Conservation (phyloP, 2,329 filamentous ascomycete species). For the Colletotrichum sp. region DNA sequence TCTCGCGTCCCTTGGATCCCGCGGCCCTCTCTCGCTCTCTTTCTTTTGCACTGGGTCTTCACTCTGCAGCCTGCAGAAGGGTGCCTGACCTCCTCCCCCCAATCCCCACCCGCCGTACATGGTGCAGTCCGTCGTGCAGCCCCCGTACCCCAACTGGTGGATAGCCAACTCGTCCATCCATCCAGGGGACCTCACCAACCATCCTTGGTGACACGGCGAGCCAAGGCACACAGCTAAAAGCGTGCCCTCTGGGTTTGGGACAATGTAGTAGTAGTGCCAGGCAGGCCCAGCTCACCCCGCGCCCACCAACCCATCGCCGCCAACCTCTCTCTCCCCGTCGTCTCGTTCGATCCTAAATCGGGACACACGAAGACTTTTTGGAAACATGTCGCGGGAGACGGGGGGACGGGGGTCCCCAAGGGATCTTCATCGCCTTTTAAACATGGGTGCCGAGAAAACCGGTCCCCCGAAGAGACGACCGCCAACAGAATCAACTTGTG, state of each 20-base stretch:
- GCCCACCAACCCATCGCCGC: neutral
- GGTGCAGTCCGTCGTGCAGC: neutral
- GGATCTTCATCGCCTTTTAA: neutral
- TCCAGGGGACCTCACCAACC: neutral
- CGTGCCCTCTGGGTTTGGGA: neutral
- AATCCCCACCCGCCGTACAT: neutral
- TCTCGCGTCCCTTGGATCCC: constrained; percentile 9
- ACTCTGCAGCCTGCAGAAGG: neutral
- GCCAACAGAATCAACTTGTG: neutral
- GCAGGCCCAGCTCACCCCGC: neutral
- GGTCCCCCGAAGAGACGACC: neutral
- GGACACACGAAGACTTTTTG: neutral
- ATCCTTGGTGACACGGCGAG: neutral
- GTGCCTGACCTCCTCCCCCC: neutral
- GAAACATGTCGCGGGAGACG: neutral
- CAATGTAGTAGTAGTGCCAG: neutral
- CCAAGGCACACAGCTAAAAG: neutral
- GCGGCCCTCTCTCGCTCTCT: neutral
- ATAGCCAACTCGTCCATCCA: neutral
- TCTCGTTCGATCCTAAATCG: constrained; percentile 1
- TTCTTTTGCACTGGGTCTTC: neutral
- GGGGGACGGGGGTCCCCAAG: neutral
- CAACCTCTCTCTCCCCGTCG: neutral
- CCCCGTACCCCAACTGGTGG: neutral
- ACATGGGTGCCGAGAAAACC: constrained; percentile 4